These are phyloP conservation scores for Croton laevigatus DNA, from an alignment of 441 rosid species.

Conservation along the genomic window DNA sequence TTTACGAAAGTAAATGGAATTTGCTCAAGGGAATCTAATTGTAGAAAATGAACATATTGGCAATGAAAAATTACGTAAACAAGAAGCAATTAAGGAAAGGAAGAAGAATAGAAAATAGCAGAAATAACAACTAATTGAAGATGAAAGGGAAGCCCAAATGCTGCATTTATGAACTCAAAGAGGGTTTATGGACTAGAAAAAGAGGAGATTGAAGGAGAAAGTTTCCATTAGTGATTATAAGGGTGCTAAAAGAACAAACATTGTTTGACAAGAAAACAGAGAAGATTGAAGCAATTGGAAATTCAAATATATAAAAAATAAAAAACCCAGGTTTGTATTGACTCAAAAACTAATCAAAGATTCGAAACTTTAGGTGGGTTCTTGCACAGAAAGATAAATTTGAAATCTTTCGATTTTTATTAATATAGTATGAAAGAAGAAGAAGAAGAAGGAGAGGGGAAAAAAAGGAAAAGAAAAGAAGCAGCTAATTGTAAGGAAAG, in stretches of 20 bases:
- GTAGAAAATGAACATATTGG: background rate
- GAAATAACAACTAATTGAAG: background rate
- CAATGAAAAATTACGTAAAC: background rate
- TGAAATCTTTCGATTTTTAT: background rate
- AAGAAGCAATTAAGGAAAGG: constrained; percentile 2
- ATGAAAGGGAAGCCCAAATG: constrained; percentile 18
- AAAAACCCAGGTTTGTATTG: constrained; percentile 27
- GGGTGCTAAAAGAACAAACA: background rate
- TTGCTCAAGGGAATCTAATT: background rate
- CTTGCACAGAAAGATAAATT: constrained; percentile 18
- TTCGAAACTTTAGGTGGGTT: constrained; percentile 38
- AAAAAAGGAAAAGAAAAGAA: constrained; percentile 1
- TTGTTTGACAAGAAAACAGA: constrained; percentile 10
- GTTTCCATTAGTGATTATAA: background rate
- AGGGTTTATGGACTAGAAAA: background rate
- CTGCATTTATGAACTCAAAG: constrained; percentile 8
- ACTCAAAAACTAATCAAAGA: constrained; percentile 28
- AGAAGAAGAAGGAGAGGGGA: no score
- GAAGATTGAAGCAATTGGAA: constrained; percentile 2
- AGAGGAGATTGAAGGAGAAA: constrained; percentile 18
- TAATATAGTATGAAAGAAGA: background rate
- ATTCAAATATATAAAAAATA: constrained; percentile 7
- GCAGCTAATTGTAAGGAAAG: constrained; percentile 47
- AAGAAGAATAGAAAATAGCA: background rate
- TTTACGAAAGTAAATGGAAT: constrained; percentile 4